Evolutionary conservation across 495 filamentous ascomycete species (phyloP).

Genomic region (Neurospora pannonica): DNA sequence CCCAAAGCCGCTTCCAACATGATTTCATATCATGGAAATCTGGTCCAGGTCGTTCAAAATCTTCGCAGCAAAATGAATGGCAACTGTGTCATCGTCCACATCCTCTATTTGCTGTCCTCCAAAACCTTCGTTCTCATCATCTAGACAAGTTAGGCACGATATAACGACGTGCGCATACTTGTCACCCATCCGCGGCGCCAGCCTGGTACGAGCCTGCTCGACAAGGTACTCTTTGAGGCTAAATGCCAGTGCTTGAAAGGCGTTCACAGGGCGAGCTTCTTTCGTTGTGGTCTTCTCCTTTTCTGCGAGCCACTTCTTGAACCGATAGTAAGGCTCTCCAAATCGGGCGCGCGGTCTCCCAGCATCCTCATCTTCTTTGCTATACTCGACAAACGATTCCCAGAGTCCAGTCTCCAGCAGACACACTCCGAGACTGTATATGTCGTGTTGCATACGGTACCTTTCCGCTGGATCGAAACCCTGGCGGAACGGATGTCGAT

Average conservation of each 20-base stretch:
- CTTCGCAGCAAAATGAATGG: background rate
- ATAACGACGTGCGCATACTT: constrained; percentile 40
- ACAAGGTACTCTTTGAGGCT: constrained; percentile 30
- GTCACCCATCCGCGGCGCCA: constrained; percentile 40
- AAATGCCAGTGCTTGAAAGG: background rate
- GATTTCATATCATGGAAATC: background rate
- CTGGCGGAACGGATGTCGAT: constrained; percentile 45
- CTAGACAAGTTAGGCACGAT: constrained; percentile 49
- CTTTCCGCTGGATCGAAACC: constrained; percentile 26
- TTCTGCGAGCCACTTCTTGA: background rate
- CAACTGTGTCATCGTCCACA: constrained; percentile 38
- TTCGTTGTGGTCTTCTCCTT: background rate
- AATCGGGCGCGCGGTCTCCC: accelerated
- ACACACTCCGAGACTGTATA: constrained; percentile 53
- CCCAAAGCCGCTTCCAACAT: no score
- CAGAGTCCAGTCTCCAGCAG: constrained; percentile 53
- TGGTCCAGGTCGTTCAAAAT: background rate
- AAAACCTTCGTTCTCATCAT: constrained; percentile 38
- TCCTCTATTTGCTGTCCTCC: constrained; percentile 41
- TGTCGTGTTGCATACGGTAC: constrained; percentile 52
- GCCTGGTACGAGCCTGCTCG: constrained; percentile 22
- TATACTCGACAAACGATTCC: constrained; percentile 33
- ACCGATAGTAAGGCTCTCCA: background rate
- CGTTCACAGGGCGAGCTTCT: background rate
- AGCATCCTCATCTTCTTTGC: background rate